A percentile compares a stretch with the other conserved stretches of the same genome.
Conservation (phyloP, 306 rosid genomes). For the Sicyos baderoa region DNA sequence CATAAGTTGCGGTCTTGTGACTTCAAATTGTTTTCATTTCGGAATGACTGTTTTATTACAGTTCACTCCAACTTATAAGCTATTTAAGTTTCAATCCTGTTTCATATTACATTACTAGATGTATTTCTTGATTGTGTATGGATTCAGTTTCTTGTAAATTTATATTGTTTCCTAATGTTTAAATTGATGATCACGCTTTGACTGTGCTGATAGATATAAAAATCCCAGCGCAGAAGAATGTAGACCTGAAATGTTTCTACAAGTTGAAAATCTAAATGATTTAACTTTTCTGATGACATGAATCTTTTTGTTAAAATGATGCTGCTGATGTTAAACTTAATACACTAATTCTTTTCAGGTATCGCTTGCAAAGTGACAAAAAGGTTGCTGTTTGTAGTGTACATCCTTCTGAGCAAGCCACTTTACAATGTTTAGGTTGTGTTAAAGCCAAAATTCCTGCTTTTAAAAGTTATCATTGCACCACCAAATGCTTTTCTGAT, state of each 20-base stretch:
- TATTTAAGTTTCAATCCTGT: no score
- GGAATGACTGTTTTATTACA: no score
- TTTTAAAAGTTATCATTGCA: constrained; percentile 86
- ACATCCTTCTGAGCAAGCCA: constrained; percentile 94
- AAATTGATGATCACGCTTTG: no score
- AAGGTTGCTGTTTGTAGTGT: constrained; percentile 80
- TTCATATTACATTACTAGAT: no score
- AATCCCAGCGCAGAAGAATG: neutral
- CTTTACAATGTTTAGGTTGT: constrained; percentile 85
- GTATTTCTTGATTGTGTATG: no score
- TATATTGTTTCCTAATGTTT: no score
- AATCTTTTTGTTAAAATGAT: neutral
- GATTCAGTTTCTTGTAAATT: no score
- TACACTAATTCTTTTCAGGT: constrained; percentile 41
- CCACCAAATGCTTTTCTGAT: constrained; percentile 83
- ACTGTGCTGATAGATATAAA: no score
- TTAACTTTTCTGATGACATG: neutral
- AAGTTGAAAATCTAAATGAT: neutral
- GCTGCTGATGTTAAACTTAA: neutral
- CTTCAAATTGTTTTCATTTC: no score
- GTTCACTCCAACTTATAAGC: no score
- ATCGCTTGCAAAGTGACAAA: constrained; percentile 82
- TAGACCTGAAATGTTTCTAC: neutral
- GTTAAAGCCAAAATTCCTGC: constrained; percentile 70
- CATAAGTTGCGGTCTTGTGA: no score